Base-by-base conservation (phyloP, 495 filamentous ascomycete species). In the Haplographium delicatum region DNA sequence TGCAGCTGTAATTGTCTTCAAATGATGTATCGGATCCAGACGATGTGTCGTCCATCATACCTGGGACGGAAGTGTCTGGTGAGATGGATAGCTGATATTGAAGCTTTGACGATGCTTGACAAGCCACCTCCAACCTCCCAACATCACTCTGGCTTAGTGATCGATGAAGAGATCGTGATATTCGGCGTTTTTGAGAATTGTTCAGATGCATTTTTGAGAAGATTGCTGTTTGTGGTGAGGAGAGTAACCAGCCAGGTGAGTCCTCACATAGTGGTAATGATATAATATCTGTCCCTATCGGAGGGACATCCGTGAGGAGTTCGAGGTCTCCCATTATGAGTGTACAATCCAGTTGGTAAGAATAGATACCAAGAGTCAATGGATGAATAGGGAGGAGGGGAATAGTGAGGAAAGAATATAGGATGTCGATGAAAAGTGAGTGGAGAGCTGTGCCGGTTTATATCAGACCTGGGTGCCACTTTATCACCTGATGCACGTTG, bases 71-170 rank as follows among this genome's bases (percentile, higher is more conserved):
- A 23, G 13, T 43, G 4, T 43, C 20, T 15, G 39, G 26, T 26
- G 35, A 39, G 3, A 43, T 43, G n/a, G 39, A 43, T 13, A 43
- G 39, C 7, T 10, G 19, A 2, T 43, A 15, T 23, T 43, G 39
- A n/a, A 43, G 39, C 26, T 43, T 43, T 13, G 39, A 43, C 5
- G 39, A 20, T 26, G 19, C 20, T 43, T 43, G 39, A 26, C 39
- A 25, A 23, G 39, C 39, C n/a, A 3, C 11, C 4, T 15, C 23
- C 0, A 41, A 13, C 23, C 20, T 13, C 16, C n/a, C 10, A 10
- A 16, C 16, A 24, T 16, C 22, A 7, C 20, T 43, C 23, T 13
- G 20, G 23, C 39, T 43, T 23, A 43, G 22, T 20, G 6, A 43
- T 7, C 39, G 20, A 5, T 9, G 5, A 38, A 20, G 13, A 43